A percentile compares a stretch with the other conserved stretches of the same genome.
Evolutionary conservation across 2,329 filamentous ascomycete genomes (phyloP).

Genomic region (Domatiomyces catenatus): DNA sequence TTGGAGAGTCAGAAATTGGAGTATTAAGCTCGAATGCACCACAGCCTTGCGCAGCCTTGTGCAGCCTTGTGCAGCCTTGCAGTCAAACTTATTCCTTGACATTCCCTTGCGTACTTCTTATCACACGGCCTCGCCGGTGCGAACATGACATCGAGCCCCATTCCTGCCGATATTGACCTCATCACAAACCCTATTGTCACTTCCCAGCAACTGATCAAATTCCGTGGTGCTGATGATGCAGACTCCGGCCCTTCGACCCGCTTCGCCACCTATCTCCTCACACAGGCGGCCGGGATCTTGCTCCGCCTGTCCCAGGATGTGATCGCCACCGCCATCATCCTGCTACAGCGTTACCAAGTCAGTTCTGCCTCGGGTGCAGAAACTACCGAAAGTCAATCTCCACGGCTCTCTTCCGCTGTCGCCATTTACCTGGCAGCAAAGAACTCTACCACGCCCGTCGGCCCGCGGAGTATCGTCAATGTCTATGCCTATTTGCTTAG

Average conservation of each 20-base stretch:
- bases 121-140: not conserved
- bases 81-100: too few species aligned
- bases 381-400: not conserved
- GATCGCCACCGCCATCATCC: conserved; percentile 68
- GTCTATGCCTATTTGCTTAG: conserved; percentile 71
- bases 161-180: conserved; percentile 1
- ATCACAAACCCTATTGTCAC: conserved; percentile 32
- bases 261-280: conserved; percentile 30
- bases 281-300: conserved; percentile 44
- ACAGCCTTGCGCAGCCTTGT: not conserved
- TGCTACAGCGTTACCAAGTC: conserved; percentile 50
- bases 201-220: conserved; percentile 27
- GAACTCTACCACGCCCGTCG: conserved; percentile 59
- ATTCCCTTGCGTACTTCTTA: too few species aligned
- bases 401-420: conserved; percentile 45
- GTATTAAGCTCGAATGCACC: not conserved
- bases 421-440: conserved; percentile 70
- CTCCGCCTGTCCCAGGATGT: conserved; percentile 72
- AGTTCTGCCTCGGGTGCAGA: too few species aligned
- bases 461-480: conserved; percentile 66
- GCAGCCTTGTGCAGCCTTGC: not conserved
- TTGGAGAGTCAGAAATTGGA: too few species aligned
- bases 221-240: conserved; percentile 7
- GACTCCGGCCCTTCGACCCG: conserved; percentile 30
- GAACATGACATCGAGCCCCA: not conserved